phyloP scores from a whole-genome alignment of 2,329 filamentous ascomycete genomes.

The Fusarium robinianum region DNA sequence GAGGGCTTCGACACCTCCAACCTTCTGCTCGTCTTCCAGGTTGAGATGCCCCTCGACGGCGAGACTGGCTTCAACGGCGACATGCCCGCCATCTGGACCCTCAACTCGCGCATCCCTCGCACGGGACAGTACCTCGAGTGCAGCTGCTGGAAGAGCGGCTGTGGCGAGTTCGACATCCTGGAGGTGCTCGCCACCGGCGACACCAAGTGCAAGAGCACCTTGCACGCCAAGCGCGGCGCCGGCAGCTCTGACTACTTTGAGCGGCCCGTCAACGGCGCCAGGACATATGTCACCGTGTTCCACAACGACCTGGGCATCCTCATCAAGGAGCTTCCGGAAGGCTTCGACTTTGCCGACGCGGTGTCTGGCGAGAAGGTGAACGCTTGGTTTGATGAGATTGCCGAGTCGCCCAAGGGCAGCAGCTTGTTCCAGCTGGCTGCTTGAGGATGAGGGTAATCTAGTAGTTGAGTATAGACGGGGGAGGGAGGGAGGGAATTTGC shows the following conservation, averaged over 20 bases:
- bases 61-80: constrained; percentile 59
- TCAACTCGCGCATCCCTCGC: constrained; percentile 74
- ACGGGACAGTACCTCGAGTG: constrained; percentile 72
- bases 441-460: background rate
- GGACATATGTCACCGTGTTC: constrained; percentile 70
- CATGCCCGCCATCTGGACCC: constrained; percentile 76
- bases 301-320: constrained; percentile 56
- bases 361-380: constrained; percentile 47
- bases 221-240: constrained; percentile 66
- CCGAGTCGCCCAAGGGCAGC: constrained; percentile 18
- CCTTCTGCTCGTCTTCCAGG: constrained; percentile 75
- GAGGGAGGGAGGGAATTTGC: background rate
- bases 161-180: constrained; percentile 77
- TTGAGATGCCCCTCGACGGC: constrained; percentile 70
- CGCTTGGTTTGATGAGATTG: constrained; percentile 38
- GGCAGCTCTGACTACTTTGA: constrained; percentile 74
- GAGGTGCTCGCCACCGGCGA: constrained; percentile 71
- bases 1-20: constrained; percentile 72
- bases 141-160: constrained; percentile 71
- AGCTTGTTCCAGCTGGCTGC: constrained; percentile 32
- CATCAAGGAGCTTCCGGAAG: constrained; percentile 57
- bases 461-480: too few species aligned
- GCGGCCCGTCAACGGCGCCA: constrained; percentile 61
- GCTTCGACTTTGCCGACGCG: constrained; percentile 47
- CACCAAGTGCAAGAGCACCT: constrained; percentile 69